These are phyloP conservation scores for Arthrobotrys musiformis DNA, from an alignment of 2,329 filamentous ascomycete genomes.

Conservation along the genomic window DNA sequence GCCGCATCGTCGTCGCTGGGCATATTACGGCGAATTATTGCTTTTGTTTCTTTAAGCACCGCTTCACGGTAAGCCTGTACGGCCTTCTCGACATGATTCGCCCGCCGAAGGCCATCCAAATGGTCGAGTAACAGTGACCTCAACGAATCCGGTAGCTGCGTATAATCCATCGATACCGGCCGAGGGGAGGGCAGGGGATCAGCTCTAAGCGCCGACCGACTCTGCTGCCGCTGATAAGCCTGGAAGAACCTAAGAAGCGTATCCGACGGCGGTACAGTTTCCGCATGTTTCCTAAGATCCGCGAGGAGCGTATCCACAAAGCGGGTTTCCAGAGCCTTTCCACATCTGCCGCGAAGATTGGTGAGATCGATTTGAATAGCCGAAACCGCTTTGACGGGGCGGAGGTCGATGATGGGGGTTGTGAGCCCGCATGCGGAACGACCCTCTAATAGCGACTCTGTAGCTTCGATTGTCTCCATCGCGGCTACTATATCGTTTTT, in stretches of 20 bases:
- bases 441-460: slow-evolving; percentile 74
- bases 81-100: slow-evolving; percentile 81
- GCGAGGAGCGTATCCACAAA: slow-evolving; percentile 81
- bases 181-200: slow-evolving; percentile 58
- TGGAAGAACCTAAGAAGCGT: slow-evolving; percentile 87
- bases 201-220: slow-evolving; percentile 62
- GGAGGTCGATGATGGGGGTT: slow-evolving; percentile 57
- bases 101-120: slow-evolving; percentile 81
- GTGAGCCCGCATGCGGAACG: slow-evolving; percentile 20
- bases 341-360: slow-evolving; percentile 80
- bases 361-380: slow-evolving; percentile 81
- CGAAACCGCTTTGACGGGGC: slow-evolving; percentile 77
- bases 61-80: slow-evolving; percentile 86
- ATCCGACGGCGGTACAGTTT: slow-evolving; percentile 75
- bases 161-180: slow-evolving; percentile 73
- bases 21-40: slow-evolving; percentile 82
- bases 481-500: slow-evolving; percentile 84
- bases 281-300: slow-evolving; percentile 83
- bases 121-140: slow-evolving; percentile 76
- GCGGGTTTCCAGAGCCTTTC: slow-evolving; percentile 83
- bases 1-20: slow-evolving; percentile 96
- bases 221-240: slow-evolving; percentile 75
- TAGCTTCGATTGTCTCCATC: slow-evolving; percentile 77
- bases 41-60: slow-evolving; percentile 85
- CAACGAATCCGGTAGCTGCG: slow-evolving; percentile 76